These are phyloP conservation scores for Ceratopteris richardii DNA, from an alignment of 75 land plant genomes.

Conservation along the genomic window DNA sequence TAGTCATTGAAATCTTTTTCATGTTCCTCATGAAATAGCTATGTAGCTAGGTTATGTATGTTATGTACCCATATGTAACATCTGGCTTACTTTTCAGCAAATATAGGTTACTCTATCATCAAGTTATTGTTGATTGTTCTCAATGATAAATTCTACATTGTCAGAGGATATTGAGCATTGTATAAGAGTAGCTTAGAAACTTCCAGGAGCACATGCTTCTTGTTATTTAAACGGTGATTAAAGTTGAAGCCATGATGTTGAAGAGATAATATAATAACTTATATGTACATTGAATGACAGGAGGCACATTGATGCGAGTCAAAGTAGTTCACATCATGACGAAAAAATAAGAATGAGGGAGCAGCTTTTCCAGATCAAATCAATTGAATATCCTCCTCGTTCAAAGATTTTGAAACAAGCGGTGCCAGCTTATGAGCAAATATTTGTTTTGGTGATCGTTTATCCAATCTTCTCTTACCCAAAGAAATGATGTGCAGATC, in stretches of 20 bases:
- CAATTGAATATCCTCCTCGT: not conserved
- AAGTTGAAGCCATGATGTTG: not conserved
- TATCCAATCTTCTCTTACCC: slow-evolving; percentile 13
- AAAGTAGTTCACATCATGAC: not conserved
- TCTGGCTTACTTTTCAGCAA: not conserved
- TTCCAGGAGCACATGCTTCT: no score
- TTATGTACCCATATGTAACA: not conserved
- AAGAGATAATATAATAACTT: not conserved
- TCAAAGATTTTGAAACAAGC: slow-evolving; percentile 5
- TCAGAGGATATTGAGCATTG: no score
- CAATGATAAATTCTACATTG: no score
- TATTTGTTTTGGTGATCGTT: slow-evolving; percentile 9
- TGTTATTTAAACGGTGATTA: not conserved
- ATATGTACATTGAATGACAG: not conserved
- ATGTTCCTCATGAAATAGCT: not conserved
- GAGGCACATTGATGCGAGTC: not conserved
- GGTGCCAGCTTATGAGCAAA: slow-evolving; percentile 54
- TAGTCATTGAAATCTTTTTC: not conserved
- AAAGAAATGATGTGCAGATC: slow-evolving; percentile 15
- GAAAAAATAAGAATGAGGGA: not conserved
- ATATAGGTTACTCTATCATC: not conserved
- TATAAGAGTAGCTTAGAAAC: no score
- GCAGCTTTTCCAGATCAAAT: not conserved
- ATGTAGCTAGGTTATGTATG: not conserved
- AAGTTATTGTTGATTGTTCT: no score